Percentiles rank a stretch among this genome's conserved stretches.
phyloP scores from a whole-genome alignment of 164 flowering plant species.

The Taxillus chinensis region DNA sequence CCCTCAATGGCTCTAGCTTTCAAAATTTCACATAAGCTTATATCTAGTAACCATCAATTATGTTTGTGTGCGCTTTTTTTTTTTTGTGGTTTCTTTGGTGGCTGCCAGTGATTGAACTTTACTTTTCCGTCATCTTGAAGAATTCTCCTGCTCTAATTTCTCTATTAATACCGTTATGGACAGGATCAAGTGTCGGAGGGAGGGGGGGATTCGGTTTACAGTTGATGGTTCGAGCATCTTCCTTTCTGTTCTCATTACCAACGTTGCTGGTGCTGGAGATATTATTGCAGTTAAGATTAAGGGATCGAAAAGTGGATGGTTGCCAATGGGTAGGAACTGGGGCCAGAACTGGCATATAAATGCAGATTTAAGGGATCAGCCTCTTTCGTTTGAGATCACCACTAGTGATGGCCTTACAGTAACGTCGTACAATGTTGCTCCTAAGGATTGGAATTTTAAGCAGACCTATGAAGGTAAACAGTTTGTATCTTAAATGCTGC shows the following conservation, averaged over 20 bases:
- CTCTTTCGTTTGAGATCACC: conserved; percentile 86
- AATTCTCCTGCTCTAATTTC: background rate
- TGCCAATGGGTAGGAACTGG: conserved; percentile 93
- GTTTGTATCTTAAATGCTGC: conserved; percentile 25
- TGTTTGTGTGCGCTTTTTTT: background rate
- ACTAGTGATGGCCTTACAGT: conserved; percentile 58
- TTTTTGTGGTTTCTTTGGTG: background rate
- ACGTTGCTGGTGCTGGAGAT: conserved; percentile 90
- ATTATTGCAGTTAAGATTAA: conserved; percentile 63
- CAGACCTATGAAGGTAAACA: conserved; percentile 88
- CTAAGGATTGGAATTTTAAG: conserved; percentile 63
- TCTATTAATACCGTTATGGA: conserved; percentile 1
- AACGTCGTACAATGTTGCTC: conserved; percentile 77
- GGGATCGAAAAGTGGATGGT: conserved; percentile 93
- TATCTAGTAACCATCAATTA: too few species aligned
- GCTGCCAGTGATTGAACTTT: background rate
- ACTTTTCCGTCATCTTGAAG: background rate
- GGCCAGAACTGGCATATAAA: conserved; percentile 89
- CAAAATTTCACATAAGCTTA: too few species aligned
- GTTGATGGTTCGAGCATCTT: conserved; percentile 55
- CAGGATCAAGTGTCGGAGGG: conserved; percentile 88
- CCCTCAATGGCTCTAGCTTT: too few species aligned
- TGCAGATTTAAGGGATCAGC: conserved; percentile 72
- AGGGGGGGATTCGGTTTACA: conserved; percentile 75
- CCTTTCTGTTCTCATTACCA: conserved; percentile 68